Conservation (phyloP, 305 asterid genomes). For the Fraxinus sp. region DNA sequence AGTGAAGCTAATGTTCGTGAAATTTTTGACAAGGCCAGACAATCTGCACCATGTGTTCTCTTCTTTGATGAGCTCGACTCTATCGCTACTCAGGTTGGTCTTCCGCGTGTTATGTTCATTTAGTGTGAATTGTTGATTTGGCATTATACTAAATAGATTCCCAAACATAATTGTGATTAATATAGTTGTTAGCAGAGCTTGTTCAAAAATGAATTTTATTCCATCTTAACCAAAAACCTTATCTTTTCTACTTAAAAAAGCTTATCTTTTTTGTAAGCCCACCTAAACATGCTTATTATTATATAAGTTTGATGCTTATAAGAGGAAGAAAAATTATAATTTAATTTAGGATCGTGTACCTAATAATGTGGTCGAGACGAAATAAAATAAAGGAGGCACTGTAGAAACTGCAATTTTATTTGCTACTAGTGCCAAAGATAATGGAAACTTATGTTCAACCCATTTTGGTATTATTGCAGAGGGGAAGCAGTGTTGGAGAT, state of each 20-base stretch:
- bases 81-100: slow-evolving; percentile 5
- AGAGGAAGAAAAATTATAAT: too few relatives aligned
- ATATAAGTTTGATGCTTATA: background rate
- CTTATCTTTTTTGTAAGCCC: background rate
- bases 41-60: slow-evolving; percentile 27
- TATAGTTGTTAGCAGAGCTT: background rate
- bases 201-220: background rate
- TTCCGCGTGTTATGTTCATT: background rate
- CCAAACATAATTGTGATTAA: background rate
- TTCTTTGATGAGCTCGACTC: slow-evolving; percentile 29
- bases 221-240: background rate
- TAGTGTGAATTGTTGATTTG: too few relatives aligned
- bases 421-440: background rate
- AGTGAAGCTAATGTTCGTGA: slow-evolving; percentile 25
- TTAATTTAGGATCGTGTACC: background rate
- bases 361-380: background rate
- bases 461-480: slow-evolving; percentile 29
- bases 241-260: background rate
- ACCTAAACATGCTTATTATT: background rate
- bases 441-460: background rate
- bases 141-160: too few relatives aligned
- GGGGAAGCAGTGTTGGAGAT: slow-evolving; percentile 56
- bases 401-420: background rate
- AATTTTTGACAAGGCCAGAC: slow-evolving; percentile 26
- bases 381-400: background rate